Evolutionary conservation across 257 asterid species (phyloP).

Genomic region (Solanum piurae): DNA sequence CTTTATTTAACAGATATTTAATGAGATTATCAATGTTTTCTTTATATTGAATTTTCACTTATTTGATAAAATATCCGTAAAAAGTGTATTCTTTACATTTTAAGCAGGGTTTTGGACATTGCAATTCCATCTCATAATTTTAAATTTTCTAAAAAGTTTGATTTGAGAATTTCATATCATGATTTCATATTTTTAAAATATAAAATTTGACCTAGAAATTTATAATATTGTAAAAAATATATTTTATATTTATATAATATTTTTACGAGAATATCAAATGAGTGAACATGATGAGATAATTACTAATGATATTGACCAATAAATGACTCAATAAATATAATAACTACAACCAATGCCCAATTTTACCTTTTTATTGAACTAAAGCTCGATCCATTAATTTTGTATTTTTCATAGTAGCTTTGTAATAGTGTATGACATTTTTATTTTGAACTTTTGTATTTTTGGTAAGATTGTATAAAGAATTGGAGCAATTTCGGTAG

Average conservation of each 20-base stretch:
- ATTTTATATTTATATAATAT: too few species aligned
- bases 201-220: neutral
- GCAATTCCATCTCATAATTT: neutral
- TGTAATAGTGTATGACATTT: neutral
- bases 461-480: neutral
- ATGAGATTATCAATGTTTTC: neutral
- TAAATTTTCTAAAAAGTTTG: too few species aligned
- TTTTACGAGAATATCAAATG: neutral
- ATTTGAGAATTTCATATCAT: neutral
- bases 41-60: neutral
- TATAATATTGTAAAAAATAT: too few species aligned
- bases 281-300: neutral
- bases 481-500: neutral
- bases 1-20: too few species aligned
- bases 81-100: neutral
- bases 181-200: too few species aligned
- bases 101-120: neutral
- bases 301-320: neutral
- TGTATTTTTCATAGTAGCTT: neutral
- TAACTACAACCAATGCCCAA: neutral
- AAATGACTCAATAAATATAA: neutral
- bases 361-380: too few species aligned
- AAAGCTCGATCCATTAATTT: neutral
- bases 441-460: neutral
- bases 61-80: neutral